phyloP scores from a whole-genome alignment of 2,329 filamentous ascomycete genomes.

The Fusarium tuaranense region DNA sequence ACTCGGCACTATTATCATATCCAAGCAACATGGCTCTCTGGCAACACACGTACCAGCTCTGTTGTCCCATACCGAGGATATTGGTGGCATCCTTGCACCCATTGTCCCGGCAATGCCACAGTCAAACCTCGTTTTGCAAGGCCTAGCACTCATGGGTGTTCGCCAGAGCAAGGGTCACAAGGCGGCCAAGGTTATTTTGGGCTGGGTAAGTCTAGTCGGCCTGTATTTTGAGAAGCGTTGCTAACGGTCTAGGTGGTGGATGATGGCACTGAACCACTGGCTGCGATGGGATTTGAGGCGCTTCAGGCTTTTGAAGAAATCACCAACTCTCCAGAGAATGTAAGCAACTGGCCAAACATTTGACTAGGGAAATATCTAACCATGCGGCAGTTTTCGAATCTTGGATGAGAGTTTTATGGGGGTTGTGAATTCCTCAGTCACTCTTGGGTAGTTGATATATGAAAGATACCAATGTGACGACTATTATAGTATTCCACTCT shows the following conservation, averaged over 20 bases:
- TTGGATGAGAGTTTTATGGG: conserved; percentile 5
- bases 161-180: conserved; percentile 85
- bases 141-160: conserved; percentile 82
- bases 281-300: conserved; percentile 83
- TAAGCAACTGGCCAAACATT: conserved; percentile 41
- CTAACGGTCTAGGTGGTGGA: conserved; percentile 69
- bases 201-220: conserved; percentile 72
- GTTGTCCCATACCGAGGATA: conserved; percentile 66
- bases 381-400: conserved; percentile 22
- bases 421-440: not conserved
- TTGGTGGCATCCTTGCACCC: conserved; percentile 84
- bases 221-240: not conserved
- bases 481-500: not conserved
- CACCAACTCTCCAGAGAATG: conserved; percentile 69
- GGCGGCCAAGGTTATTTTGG: conserved; percentile 78
- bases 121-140: conserved; percentile 77
- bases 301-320: conserved; percentile 87
- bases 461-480: not conserved
- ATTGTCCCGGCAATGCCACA: conserved; percentile 78
- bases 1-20: conserved; percentile 83
- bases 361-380: not conserved
- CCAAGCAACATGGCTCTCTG: conserved; percentile 75
- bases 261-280: conserved; percentile 78
- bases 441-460: not conserved
- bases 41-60: conserved; percentile 78